phyloP scores from a whole-genome alignment of 805 yeast species.

The Lipomyces sp. region DNA sequence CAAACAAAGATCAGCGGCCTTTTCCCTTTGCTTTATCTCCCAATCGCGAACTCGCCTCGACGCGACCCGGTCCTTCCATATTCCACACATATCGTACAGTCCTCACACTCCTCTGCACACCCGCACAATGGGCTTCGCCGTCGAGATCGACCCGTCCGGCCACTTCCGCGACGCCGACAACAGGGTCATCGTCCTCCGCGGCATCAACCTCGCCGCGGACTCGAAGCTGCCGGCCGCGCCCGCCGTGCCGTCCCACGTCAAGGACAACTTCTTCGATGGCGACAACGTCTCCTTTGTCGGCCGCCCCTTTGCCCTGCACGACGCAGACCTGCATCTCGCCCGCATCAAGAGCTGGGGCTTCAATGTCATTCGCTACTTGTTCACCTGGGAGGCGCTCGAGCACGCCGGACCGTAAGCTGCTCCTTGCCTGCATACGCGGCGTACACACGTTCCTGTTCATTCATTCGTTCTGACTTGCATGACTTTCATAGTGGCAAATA shows the following conservation, averaged over 20 bases:
- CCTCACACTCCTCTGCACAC: neutral
- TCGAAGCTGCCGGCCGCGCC: slow-evolving; percentile 69
- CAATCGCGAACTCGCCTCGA: too few species aligned
- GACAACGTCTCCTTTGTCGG: slow-evolving; percentile 78
- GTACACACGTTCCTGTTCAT: too few species aligned
- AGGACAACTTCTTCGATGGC: slow-evolving; percentile 57
- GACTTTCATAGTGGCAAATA: slow-evolving; percentile 50
- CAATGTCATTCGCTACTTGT: slow-evolving; percentile 69
- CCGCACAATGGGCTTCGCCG: slow-evolving; percentile 13
- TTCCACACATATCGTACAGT: too few species aligned
- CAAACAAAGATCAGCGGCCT: too few species aligned
- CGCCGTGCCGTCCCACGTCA: slow-evolving; percentile 40
- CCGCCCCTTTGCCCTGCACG: slow-evolving; percentile 72
- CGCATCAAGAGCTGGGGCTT: slow-evolving; percentile 78
- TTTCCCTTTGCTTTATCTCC: too few species aligned
- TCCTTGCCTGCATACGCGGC: too few species aligned
- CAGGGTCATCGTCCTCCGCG: slow-evolving; percentile 62
- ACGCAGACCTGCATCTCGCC: slow-evolving; percentile 64
- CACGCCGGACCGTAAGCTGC: slow-evolving; percentile 68
- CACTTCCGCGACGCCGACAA: slow-evolving; percentile 55
- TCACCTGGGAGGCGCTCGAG: slow-evolving; percentile 92
- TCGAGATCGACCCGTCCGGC: slow-evolving; percentile 21
- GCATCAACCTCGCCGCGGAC: slow-evolving; percentile 76
- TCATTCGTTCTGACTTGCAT: neutral
- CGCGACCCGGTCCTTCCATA: too few species aligned